Evolutionary conservation across 768 basidiomycete genomes (phyloP), one percentile per base, ranked within the genome.

Genomic region (Pisolithus tinctorius): DNA sequence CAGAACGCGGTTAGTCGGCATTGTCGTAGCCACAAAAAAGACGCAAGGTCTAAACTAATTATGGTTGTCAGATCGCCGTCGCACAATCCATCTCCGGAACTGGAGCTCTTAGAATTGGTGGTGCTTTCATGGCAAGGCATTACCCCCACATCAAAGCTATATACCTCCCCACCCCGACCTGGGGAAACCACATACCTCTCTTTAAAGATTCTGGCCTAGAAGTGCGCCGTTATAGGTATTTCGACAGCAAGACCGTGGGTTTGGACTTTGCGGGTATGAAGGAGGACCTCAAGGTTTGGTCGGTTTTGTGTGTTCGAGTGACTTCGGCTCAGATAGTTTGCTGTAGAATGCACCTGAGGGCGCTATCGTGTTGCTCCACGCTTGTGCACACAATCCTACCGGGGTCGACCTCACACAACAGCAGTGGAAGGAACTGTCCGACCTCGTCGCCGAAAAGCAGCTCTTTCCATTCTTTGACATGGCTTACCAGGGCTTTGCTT

Each of bases 401-500:
- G 95, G 96, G 55, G 81, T 98, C 58, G 96, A 99, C 72, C 94
- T 93, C 29, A 96, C 94, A 9, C 81, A 78, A 20, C 84, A 83
- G 46, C 93, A 99, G 73, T 99, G 96, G 96, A 79, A 77, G 54
- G 81, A 89, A 67, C 83, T 99, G 55, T 92, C 89, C 40, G 80
- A 92, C 60, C 75, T 98, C 53, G 71, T 95, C 59, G 84, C 89
- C 64, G 87, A 92, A 74, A 90, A 82, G 75, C 81, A 83, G 57
- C 80, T 95, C 60, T 95, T 97, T 83, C 89, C 95, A 48, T 93
- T 97, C 83, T 97, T 98, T 69, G 96, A 99, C 72, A 97, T 97
- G 93, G 95, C 96, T 14, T 99, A 99, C 76, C 93, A 96, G 71
- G 96, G 96, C 47, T 99, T 99, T 68, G 95, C 96, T 34, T 96